Conservation (phyloP, 164 flowering plant species). For the Kingdonia uniflora region DNA sequence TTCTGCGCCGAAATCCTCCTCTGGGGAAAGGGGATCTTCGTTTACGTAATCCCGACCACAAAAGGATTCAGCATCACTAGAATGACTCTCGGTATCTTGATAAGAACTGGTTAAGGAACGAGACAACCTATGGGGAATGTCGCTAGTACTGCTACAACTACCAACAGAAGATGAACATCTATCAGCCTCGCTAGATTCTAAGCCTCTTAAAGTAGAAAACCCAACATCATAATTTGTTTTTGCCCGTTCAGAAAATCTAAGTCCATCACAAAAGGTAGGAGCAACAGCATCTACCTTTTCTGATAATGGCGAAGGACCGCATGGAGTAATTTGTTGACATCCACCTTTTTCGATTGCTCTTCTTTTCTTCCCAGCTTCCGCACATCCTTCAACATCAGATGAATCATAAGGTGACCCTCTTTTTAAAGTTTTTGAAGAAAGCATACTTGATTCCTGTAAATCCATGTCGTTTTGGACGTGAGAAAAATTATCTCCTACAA, state of each 20-base stretch:
- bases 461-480: slow-evolving; percentile 6
- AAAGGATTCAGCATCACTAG: slow-evolving; percentile 65
- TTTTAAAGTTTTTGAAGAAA: slow-evolving; percentile 27
- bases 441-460: slow-evolving; percentile 18
- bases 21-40: slow-evolving; percentile 22
- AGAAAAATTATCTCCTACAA: slow-evolving; percentile 10
- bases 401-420: slow-evolving; percentile 20
- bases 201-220: slow-evolving; percentile 20
- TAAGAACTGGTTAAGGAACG: slow-evolving; percentile 15
- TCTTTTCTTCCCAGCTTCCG: slow-evolving; percentile 19
- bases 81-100: slow-evolving; percentile 29
- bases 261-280: slow-evolving; percentile 33
- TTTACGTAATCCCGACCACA: slow-evolving; percentile 26
- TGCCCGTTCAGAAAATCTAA: slow-evolving; percentile 30
- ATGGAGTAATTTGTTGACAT: slow-evolving; percentile 11
- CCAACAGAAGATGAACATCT: slow-evolving; percentile 50
- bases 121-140: slow-evolving; percentile 18
- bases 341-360: slow-evolving; percentile 30
- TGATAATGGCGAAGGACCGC: slow-evolving; percentile 16
- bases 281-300: slow-evolving; percentile 54
- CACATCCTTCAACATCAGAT: slow-evolving; percentile 19
- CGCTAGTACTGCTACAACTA: slow-evolving; percentile 58
- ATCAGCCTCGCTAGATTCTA: slow-evolving; percentile 36
- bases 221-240: slow-evolving; percentile 26
- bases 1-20: slow-evolving; percentile 39